Conservation (phyloP, 2,329 filamentous ascomycete species). For the Sporothrix schenckii region DNA sequence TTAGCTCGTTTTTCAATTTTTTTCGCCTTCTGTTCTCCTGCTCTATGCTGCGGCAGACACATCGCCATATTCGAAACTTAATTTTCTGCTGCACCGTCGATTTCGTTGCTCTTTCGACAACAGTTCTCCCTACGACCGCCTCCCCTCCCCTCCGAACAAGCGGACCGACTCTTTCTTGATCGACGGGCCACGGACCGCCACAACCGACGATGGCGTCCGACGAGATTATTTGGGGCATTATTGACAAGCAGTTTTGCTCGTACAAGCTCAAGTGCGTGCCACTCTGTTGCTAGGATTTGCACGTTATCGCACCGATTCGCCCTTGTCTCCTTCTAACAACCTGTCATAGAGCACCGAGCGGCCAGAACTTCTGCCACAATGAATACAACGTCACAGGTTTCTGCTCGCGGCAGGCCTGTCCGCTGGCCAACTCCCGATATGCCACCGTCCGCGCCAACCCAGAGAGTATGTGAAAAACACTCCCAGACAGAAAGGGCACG, state of each 20-base stretch:
- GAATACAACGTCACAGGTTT: slow-evolving; percentile 67
- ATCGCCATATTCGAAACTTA: background rate
- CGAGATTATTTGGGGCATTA: slow-evolving; percentile 97
- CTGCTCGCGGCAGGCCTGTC: slow-evolving; percentile 73
- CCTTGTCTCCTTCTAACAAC: slow-evolving; percentile 18
- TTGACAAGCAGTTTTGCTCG: slow-evolving; percentile 91
- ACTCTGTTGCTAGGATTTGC: no score
- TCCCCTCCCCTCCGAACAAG: background rate
- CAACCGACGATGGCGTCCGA: slow-evolving; percentile 74
- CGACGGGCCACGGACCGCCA: background rate
- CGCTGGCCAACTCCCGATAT: slow-evolving; percentile 88
- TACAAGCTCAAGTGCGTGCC: slow-evolving; percentile 83
- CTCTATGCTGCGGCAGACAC: background rate
- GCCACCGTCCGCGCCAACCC: slow-evolving; percentile 86
- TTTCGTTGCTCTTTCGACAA: background rate
- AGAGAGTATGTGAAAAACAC: slow-evolving; percentile 37
- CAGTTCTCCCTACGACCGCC: background rate
- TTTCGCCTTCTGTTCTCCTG: background rate
- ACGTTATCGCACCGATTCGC: slow-evolving; percentile 17
- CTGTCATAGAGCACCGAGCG: slow-evolving; percentile 61
- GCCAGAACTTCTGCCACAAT: slow-evolving; percentile 93
- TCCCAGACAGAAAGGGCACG: background rate
- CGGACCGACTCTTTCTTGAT: background rate
- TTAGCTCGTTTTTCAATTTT: slow-evolving; percentile 24
- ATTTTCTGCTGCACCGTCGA: background rate